A percentile compares a stretch with the other conserved stretches of the same genome.
Conservation (phyloP, 2,329 filamentous ascomycete genomes). For the Apiospora aurea region DNA sequence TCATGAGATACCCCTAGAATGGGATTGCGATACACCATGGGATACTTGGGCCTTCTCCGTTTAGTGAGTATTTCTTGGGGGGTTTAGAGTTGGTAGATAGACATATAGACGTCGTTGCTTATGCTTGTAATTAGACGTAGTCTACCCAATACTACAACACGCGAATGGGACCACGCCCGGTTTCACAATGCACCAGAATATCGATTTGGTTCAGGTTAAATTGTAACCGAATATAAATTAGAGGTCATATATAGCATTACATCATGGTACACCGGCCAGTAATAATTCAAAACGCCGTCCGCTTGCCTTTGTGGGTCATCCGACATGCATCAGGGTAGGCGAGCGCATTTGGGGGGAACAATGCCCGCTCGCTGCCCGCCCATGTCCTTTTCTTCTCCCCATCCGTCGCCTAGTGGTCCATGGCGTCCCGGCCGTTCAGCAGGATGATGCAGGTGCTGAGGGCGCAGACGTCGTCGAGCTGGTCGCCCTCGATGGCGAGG, state of each 20-base stretch:
- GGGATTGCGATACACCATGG: background rate
- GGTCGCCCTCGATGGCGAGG: slow-evolving; percentile 39
- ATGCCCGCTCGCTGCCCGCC: background rate
- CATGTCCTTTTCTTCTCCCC: background rate
- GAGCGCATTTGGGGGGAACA: background rate
- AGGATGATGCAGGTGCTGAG: slow-evolving; percentile 42
- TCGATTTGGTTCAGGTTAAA: background rate
- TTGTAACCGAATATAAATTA: background rate
- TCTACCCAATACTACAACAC: background rate
- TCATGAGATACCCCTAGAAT: slow-evolving; percentile 2
- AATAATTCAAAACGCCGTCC: slow-evolving; percentile 13
- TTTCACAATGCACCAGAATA: background rate
- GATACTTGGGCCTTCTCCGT: background rate
- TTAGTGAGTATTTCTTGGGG: background rate
- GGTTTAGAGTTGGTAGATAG: background rate
- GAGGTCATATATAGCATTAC: slow-evolving; percentile 5
- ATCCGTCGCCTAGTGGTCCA: slow-evolving; percentile 36
- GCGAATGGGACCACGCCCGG: background rate
- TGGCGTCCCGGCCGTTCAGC: slow-evolving; percentile 44
- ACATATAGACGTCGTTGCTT: background rate
- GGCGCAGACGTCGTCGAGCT: slow-evolving; percentile 42
- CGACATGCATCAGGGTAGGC: background rate
- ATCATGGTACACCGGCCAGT: slow-evolving; percentile 1
- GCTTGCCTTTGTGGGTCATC: slow-evolving; percentile 5
- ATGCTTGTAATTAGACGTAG: background rate